Base-by-base conservation (phyloP, 805 yeast genomes). In the Metschnikowia rubicola region DNA sequence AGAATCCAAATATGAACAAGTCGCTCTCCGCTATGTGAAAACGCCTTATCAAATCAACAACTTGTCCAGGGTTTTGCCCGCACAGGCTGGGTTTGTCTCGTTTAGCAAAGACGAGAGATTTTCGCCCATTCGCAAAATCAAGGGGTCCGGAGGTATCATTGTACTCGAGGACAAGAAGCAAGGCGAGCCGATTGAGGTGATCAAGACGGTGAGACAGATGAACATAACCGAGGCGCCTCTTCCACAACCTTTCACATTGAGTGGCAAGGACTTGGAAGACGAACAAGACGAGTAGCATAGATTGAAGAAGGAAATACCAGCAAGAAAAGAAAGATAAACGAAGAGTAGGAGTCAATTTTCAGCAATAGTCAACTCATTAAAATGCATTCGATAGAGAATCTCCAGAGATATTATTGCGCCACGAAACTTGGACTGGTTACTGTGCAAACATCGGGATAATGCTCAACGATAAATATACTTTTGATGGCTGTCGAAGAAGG, bases 51-150 rank as follows among this genome's bases (percentile, higher is more conserved):
- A 80, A 62, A 72, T 94, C 47, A 76, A 76, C 33, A 94, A 94
- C 63, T 73, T 92, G 78, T 78, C 94, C 10, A 81, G 99, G 60
- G 96, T 94, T 2, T 73, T 94, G 46, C 98, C 98, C 12, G 79
- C 84, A 38, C 98, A 94, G 70, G 75, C 91, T 48, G 85, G 84
- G 66, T 88, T 83, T 68, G 80, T 94, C 43, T 77, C 96, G 4
- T 90, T 92, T 63, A 67, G 74, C 34, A 84, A 85, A 60, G 86
- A 81, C 46, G 84, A 79, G 40, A 78, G 96, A 61, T 92, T 85
- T 66, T 78, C 74, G 31, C 97, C 98, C 5, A 84, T 90, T 8
- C 84, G 95, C 65, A 85, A 83, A 63, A 82, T 81, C 63, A 83
- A 71, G 79, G 88, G 62, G 49, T 66, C 69, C 70, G 74, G 82